Conservation (phyloP, 345 rosid genomes). For the Ceriops tagal region DNA sequence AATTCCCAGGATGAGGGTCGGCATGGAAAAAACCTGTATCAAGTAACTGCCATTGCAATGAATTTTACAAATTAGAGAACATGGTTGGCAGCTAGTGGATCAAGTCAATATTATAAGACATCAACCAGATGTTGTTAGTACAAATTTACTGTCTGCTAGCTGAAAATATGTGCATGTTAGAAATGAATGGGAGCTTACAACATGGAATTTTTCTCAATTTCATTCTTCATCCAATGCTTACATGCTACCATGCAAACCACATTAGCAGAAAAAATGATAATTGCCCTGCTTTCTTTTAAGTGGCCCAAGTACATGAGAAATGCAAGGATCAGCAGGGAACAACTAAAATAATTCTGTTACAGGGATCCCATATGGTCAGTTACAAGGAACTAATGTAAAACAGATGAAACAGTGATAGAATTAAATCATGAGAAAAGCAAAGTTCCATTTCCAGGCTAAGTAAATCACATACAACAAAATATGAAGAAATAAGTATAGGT, state of each 20-base stretch:
- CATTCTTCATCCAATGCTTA: too few relatives aligned
- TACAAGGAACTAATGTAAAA: neutral
- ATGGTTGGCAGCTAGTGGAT: neutral
- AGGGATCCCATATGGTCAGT: too few relatives aligned
- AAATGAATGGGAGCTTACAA: neutral
- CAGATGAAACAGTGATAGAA: neutral
- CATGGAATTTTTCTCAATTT: neutral
- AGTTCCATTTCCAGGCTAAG: constrained; percentile 3
- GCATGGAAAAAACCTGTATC: constrained; percentile 99
- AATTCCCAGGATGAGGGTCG: constrained; percentile 97
- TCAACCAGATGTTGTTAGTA: neutral
- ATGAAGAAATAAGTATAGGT: neutral
- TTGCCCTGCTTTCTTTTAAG: too few relatives aligned
- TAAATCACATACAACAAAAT: neutral
- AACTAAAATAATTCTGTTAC: too few relatives aligned
- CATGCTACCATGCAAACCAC: too few relatives aligned
- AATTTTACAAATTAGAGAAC: constrained; percentile 5
- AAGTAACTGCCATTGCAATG: constrained; percentile 59
- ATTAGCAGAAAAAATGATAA: too few relatives aligned
- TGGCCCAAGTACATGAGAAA: neutral
- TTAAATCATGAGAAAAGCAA: neutral
- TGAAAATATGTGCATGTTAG: neutral
- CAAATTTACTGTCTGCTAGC: constrained; percentile 1
- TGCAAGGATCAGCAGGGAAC: neutral
- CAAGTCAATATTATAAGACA: neutral